phyloP scores from a whole-genome alignment of 306 rosid genomes.

The Rosa persica region DNA sequence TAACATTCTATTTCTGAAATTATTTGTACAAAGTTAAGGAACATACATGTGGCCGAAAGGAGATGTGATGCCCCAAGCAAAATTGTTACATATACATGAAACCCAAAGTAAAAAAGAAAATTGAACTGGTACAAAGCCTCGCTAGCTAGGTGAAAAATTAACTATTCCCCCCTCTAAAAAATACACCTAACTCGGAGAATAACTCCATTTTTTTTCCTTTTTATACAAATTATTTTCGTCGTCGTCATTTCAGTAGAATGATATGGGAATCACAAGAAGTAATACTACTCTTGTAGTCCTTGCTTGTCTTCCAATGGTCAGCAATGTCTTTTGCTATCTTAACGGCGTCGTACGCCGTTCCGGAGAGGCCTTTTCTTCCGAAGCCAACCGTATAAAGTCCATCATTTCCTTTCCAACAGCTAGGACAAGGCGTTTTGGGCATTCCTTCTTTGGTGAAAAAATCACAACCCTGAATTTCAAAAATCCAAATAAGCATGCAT shows the following conservation, averaged over 20 bases:
- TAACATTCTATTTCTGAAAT: constrained; percentile 21
- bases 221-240: constrained; percentile 15
- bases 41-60: constrained; percentile 7
- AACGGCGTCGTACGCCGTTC: constrained; percentile 70
- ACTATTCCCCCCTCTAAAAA: constrained; percentile 15
- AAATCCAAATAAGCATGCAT: background rate
- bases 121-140: constrained; percentile 12
- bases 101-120: constrained; percentile 30
- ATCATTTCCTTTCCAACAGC: constrained; percentile 81
- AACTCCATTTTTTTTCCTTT: background rate
- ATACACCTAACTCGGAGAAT: constrained; percentile 15
- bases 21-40: constrained; percentile 24
- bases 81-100: constrained; percentile 46
- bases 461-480: constrained; percentile 45
- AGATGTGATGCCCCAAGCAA: constrained; percentile 33
- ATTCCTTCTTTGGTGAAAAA: constrained; percentile 74
- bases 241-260: constrained; percentile 39
- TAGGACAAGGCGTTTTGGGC: constrained; percentile 84
- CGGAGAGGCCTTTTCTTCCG: constrained; percentile 76
- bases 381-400: constrained; percentile 91
- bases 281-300: constrained; percentile 19
- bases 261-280: constrained; percentile 42
- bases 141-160: constrained; percentile 14
- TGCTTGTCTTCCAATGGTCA: constrained; percentile 44
- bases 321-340: constrained; percentile 63